Evolutionary conservation across 805 yeast genomes (phyloP).

Genomic region (Yarrowia deformans): DNA sequence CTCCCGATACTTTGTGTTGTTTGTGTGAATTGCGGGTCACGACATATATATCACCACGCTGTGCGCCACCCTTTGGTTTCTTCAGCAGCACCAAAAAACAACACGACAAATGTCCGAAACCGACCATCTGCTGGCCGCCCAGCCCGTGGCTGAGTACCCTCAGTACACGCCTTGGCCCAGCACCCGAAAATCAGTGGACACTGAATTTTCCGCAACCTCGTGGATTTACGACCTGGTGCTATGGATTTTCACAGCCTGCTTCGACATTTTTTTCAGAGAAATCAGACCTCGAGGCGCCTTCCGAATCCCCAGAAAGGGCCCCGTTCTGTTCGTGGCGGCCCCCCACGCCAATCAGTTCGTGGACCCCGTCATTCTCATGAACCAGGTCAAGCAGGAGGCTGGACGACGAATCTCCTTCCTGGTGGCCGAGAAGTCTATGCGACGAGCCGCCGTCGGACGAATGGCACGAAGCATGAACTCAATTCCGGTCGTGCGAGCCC

Average conservation of each 20-base stretch:
- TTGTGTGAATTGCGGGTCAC: background rate
- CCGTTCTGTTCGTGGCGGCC: slow-evolving; percentile 92
- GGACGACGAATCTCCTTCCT: slow-evolving; percentile 77
- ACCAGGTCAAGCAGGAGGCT: slow-evolving; percentile 72
- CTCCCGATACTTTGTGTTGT: slow-evolving; percentile 26
- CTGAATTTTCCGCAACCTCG: slow-evolving; percentile 41
- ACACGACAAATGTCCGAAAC: slow-evolving; percentile 26
- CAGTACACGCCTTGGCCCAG: slow-evolving; percentile 38
- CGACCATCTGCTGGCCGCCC: slow-evolving; percentile 30
- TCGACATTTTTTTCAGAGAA: slow-evolving; percentile 83
- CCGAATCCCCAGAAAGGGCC: slow-evolving; percentile 72
- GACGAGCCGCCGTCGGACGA: slow-evolving; percentile 71
- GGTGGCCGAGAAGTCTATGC: slow-evolving; percentile 82
- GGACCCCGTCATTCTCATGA: slow-evolving; percentile 81
- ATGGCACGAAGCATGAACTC: slow-evolving; percentile 78
- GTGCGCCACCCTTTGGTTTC: slow-evolving; percentile 5
- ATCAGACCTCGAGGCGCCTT: slow-evolving; percentile 88
- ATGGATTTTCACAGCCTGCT: slow-evolving; percentile 53
- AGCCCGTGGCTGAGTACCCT: slow-evolving; percentile 37
- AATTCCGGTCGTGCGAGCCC: slow-evolving; percentile 92
- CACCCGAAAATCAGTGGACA: slow-evolving; percentile 40
- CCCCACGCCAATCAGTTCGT: slow-evolving; percentile 98
- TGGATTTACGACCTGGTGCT: slow-evolving; percentile 52
- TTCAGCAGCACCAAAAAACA: background rate
- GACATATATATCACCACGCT: slow-evolving; percentile 19